Conservation (phyloP, 2,329 filamentous ascomycete species). For the Alternaria dauci region DNA sequence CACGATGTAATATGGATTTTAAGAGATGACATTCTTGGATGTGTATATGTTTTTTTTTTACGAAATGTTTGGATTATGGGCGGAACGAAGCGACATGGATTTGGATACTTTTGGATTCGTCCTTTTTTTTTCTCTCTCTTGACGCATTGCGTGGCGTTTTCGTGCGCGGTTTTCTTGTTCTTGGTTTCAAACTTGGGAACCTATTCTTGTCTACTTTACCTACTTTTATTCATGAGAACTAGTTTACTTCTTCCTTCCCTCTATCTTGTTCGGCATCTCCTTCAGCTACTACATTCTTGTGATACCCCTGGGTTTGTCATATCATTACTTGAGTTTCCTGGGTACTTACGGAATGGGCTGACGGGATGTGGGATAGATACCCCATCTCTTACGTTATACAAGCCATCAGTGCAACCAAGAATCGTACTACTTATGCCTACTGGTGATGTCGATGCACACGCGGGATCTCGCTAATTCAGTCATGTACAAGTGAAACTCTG, state of each 20-base stretch:
- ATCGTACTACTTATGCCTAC: not conserved
- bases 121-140: not conserved
- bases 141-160: conserved; percentile 5
- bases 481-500: not conserved
- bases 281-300: conserved; percentile 2
- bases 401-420: not conserved
- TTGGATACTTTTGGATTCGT: not conserved
- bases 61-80: not conserved
- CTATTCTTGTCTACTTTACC: not conserved
- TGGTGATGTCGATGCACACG: not conserved
- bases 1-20: conserved; percentile 1
- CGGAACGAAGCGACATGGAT: not conserved
- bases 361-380: conserved; percentile 23
- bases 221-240: conserved; percentile 5
- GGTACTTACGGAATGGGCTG: conserved; percentile 1
- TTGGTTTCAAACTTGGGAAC: not conserved
- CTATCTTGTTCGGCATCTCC: not conserved
- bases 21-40: not conserved
- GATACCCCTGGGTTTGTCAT: conserved; percentile 12
- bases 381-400: conserved; percentile 8
- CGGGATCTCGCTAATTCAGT: not conserved
- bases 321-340: conserved; percentile 1
- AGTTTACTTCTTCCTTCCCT: conserved; percentile 1
- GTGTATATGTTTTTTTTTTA: conserved; percentile 4
- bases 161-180: not conserved